These are phyloP conservation scores for Volvox africanus DNA, from an alignment of 139 green algal species.

Conservation along the genomic window DNA sequence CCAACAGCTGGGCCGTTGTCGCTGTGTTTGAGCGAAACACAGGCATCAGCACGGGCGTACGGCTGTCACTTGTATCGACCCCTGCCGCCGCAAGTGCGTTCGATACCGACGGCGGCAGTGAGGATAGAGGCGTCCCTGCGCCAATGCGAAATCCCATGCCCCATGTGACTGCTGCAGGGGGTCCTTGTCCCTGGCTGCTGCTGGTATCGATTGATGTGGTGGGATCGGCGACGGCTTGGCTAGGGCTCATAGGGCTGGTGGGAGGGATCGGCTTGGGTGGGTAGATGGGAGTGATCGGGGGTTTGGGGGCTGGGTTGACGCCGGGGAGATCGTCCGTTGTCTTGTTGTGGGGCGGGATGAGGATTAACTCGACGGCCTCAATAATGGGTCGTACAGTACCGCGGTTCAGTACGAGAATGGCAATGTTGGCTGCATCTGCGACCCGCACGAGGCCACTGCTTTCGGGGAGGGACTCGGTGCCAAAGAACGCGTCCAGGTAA, in stretches of 20 bases:
- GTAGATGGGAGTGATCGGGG: background rate
- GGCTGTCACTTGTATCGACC: background rate
- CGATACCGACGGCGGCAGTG: background rate
- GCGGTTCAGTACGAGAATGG: background rate
- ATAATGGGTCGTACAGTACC: background rate
- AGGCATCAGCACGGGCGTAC: background rate
- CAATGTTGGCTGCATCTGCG: background rate
- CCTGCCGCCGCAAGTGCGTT: background rate
- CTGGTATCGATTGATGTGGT: background rate
- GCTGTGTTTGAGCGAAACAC: background rate
- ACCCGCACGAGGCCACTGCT: background rate
- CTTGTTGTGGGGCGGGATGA: background rate
- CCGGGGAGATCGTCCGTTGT: background rate
- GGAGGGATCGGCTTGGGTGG: too few species aligned
- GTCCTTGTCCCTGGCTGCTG: background rate
- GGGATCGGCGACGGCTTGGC: background rate
- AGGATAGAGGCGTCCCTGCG: background rate
- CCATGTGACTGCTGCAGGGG: background rate
- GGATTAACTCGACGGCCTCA: background rate
- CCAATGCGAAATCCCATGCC: background rate
- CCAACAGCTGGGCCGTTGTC: background rate
- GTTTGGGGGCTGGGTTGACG: background rate
- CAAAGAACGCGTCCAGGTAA: constrained; percentile 2
- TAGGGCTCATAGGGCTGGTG: too few species aligned
- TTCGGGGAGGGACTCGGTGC: background rate